Evolutionary conservation across 2,329 filamentous ascomycete species (phyloP), one percentile per base, ranked within the genome.

Genomic region (Trichophyton equinum): DNA sequence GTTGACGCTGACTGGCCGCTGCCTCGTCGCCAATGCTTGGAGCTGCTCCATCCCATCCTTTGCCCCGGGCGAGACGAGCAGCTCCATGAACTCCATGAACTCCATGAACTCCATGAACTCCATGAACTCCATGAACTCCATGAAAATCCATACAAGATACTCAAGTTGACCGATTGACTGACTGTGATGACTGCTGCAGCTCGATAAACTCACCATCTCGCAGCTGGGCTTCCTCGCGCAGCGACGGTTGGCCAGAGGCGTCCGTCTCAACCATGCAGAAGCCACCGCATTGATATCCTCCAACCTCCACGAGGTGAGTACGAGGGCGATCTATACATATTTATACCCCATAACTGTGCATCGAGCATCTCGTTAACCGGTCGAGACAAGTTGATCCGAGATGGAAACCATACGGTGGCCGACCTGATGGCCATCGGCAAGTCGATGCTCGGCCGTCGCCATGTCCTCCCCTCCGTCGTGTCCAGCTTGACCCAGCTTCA

Each of bases 171-270:
- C 3, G 22, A 22, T 3, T 22, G 22, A 18, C 22, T 20, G 22
- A 53, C 13, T 22, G 22, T 11, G 22, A 3, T 57, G 2, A 9
- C 5, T 11, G 25, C 5, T 30, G 42, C 59, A 97, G 92, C 82
- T 97, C 71, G 92, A 97, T 81, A 97, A 97, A 84, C 89, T 97
- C 75, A 82, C 87, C 73, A 92, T 95, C 72, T 89, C 91, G 60
- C 90, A 96, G 75, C 79, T 95, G 64, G 92, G 92, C 67, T 82
- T 87, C 66, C 82, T 96, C 57, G 92, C 92, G 60, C 92, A 97
- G 78, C 83, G 87, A 65, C 84, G 92, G 63, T 84, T 97, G 66
- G 92, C 92, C 36, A 81, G 92, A 68, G 92, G 92, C 58, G 85
- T 96, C 60, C 87, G 86, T 71, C 78, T 97, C 68, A 97, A 97